Conservation (phyloP, 108 stramenopile genomes). For the Mayamaea pseudoterrestris region DNA sequence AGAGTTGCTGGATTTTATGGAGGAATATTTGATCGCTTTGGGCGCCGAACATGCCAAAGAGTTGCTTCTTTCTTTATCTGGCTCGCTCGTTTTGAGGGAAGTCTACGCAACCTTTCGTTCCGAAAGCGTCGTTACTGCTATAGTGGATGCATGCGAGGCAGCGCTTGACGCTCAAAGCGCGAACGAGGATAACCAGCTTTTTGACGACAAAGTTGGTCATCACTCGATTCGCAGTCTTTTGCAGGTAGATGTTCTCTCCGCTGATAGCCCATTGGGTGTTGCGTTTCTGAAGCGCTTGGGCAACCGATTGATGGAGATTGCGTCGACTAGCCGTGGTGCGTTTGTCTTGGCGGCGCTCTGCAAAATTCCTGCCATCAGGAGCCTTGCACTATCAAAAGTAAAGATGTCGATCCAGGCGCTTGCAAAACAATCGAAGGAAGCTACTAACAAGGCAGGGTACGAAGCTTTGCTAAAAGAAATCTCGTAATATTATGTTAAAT, state of each 20-base stretch:
- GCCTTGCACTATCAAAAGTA: slow-evolving; percentile 24
- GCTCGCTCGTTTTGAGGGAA: slow-evolving; percentile 68
- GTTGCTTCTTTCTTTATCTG: slow-evolving; percentile 61
- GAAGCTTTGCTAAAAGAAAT: neutral
- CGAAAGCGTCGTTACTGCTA: slow-evolving; percentile 25
- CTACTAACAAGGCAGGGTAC: slow-evolving; percentile 41
- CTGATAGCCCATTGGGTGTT: slow-evolving; percentile 22
- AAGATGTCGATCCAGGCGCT: slow-evolving; percentile 22
- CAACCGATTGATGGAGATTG: slow-evolving; percentile 31
- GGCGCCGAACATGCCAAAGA: slow-evolving; percentile 57
- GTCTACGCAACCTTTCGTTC: slow-evolving; percentile 43
- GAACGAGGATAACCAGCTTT: slow-evolving; percentile 20
- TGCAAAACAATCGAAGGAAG: slow-evolving; percentile 20
- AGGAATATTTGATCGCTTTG: slow-evolving; percentile 45
- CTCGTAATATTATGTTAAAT: neutral
- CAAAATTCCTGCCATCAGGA: slow-evolving; percentile 32
- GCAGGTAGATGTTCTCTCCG: slow-evolving; percentile 32
- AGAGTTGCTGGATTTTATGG: slow-evolving; percentile 70
- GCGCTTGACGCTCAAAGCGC: too few species aligned
- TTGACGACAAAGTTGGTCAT: slow-evolving; percentile 71
- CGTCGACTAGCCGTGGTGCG: slow-evolving; percentile 56
- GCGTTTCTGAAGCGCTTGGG: slow-evolving; percentile 30
- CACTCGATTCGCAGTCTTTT: slow-evolving; percentile 56
- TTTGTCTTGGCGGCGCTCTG: slow-evolving; percentile 63
- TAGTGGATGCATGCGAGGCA: slow-evolving; percentile 14